Evolutionary conservation across 805 yeast species (phyloP).

Genomic region (Candida ascalaphidarum): DNA sequence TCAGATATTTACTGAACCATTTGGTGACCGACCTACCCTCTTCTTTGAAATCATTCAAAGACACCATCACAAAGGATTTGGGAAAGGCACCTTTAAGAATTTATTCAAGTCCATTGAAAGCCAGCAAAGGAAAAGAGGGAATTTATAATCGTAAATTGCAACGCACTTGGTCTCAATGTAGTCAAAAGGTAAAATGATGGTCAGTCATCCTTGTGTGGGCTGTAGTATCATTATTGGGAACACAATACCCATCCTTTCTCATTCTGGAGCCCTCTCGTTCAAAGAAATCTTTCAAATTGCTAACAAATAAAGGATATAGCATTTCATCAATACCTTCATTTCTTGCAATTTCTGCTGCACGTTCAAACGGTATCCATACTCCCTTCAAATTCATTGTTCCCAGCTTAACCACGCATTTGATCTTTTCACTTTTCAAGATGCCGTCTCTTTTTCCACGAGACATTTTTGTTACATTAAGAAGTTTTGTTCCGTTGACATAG

Average conservation of each 20-base stretch:
- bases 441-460: slow-evolving; percentile 34
- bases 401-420: slow-evolving; percentile 20
- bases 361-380: slow-evolving; percentile 32
- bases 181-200: neutral
- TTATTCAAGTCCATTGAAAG: slow-evolving; percentile 72
- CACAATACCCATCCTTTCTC: too few relatives aligned
- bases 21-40: slow-evolving; percentile 72
- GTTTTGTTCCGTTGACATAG: slow-evolving; percentile 29
- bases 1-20: slow-evolving; percentile 73
- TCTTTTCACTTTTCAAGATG: slow-evolving; percentile 25
- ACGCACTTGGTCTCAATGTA: too few relatives aligned
- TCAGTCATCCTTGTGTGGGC: too few relatives aligned
- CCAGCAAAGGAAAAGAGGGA: slow-evolving; percentile 70
- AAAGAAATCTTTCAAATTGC: slow-evolving; percentile 19
- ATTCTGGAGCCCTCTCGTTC: slow-evolving; percentile 19
- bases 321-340: slow-evolving; percentile 28
- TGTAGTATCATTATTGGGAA: too few relatives aligned
- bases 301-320: slow-evolving; percentile 25
- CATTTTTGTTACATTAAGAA: slow-evolving; percentile 30
- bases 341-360: slow-evolving; percentile 31
- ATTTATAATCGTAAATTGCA: too few relatives aligned
- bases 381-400: slow-evolving; percentile 35
- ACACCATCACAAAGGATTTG: slow-evolving; percentile 75
- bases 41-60: slow-evolving; percentile 80
- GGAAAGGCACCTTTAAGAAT: slow-evolving; percentile 82